These are phyloP conservation scores for Nemania sp. DNA, from an alignment of 2,329 filamentous ascomycete genomes.

Conservation along the genomic window DNA sequence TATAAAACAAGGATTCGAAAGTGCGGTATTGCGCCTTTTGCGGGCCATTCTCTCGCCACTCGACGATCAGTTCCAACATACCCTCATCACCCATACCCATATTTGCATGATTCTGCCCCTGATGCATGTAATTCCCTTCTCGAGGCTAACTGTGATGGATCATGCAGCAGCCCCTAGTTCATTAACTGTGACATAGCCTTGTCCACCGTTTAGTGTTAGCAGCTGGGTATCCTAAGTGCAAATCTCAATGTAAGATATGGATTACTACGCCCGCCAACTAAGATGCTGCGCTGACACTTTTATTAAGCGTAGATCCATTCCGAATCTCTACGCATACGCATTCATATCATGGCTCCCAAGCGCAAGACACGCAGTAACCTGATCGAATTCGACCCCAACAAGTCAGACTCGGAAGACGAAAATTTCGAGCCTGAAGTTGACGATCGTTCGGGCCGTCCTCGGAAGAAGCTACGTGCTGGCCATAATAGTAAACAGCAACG, in stretches of 20 bases:
- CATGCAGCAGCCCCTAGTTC: neutral
- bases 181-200: neutral
- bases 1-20: neutral
- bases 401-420: conserved; percentile 68
- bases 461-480: conserved; percentile 49
- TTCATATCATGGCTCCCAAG: conserved; percentile 52
- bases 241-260: conserved; percentile 8
- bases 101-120: neutral
- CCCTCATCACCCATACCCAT: neutral
- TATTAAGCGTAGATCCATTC: conserved; percentile 4
- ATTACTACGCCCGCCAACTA: neutral
- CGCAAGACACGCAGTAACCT: conserved; percentile 55
- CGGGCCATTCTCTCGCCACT: neutral
- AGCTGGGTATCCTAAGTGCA: neutral
- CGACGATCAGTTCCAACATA: neutral
- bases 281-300: conserved; percentile 1
- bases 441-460: conserved; percentile 42
- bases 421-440: conserved; percentile 61
- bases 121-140: too few species aligned
- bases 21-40: neutral
- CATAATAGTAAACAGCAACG: conserved; percentile 39
- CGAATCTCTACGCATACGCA: neutral
- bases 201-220: neutral
- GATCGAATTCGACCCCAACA: conserved; percentile 66
- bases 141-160: conserved; percentile 11